Base-by-base conservation (phyloP, 345 rosid species). In the Citrus mangshanensis region DNA sequence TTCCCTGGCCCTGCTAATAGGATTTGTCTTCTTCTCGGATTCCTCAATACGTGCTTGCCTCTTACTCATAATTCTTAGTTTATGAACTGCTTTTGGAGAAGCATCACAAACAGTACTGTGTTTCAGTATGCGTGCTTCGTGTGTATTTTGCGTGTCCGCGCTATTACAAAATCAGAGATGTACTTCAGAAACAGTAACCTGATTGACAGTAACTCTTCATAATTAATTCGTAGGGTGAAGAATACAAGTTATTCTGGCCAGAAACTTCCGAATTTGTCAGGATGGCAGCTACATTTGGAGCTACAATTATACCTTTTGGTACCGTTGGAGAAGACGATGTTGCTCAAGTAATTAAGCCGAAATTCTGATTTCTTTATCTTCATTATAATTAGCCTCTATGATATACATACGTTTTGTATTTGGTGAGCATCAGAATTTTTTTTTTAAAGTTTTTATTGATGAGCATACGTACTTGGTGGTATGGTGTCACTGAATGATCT, bases 211-310 rank as follows among this genome's bases (percentile, higher is more conserved):
- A 7, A 34, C 27, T 79, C 67, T 27, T 54, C 18, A 38, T 37
- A 16, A 25, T 51, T 42, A 42, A 42, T 27, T 40, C 49, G 4
- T 84, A 89, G 98, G 95, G 97, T 24, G 98, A 93, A 86, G 90
- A 87, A 72, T 89, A 93, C 79, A 91, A 89, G 88, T 76, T 91
- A 69, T 73, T 91, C 78, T 93, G 97, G 98, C 98, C 97, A 14
- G 88, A 93, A 56, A 90, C 83, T 24, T 80, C 87, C 18, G 98
- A 92, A 81, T 92, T 93, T 82, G 92, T 92, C 46, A 93, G 95
- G 78, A 90, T 82, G 84, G 98, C 98, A 58, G 92, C 98, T n/a
- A 87, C 84, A 79, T 92, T 93, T 78, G 95, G 93, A 70, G 95
- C 97, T 73, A 93, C 87, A 60, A 93, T 92, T 35, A 84, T 93